A percentile compares a stretch with the other conserved stretches of the same genome.
Evolutionary conservation across 1,284 basidiomycete genomes (phyloP).

Genomic region (Malassezia japonica): DNA sequence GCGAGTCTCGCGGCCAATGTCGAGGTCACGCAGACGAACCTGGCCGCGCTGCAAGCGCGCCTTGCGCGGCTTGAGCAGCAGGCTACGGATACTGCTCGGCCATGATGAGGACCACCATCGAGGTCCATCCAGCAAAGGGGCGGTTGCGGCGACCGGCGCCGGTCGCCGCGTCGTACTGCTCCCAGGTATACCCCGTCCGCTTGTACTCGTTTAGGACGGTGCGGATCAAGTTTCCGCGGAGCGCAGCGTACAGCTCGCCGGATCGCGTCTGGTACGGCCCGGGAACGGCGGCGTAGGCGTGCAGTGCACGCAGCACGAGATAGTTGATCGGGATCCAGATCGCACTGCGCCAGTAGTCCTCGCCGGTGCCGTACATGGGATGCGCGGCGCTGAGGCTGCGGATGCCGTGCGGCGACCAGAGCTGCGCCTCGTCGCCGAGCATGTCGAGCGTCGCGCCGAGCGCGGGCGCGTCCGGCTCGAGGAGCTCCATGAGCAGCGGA

Average conservation of each 20-base stretch:
- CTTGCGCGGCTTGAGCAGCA: constrained; percentile 57
- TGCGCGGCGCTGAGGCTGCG: constrained; percentile 74
- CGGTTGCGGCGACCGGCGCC: constrained; percentile 71
- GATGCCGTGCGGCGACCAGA: constrained; percentile 83
- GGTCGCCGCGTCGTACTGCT: constrained; percentile 76
- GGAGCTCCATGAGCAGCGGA: constrained; percentile 64
- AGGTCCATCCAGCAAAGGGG: constrained; percentile 46
- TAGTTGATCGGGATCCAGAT: constrained; percentile 97
- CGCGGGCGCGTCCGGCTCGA: constrained; percentile 65
- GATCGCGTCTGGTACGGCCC: constrained; percentile 71
- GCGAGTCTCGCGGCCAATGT: constrained; percentile 59
- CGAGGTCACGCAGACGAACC: constrained; percentile 36
- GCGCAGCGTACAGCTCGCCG: constrained; percentile 64
- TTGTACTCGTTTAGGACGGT: constrained; percentile 84
- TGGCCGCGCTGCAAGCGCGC: constrained; percentile 61
- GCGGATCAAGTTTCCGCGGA: constrained; percentile 70
- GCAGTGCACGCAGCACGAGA: constrained; percentile 65
- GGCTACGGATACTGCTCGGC: constrained; percentile 30
- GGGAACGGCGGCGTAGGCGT: constrained; percentile 67
- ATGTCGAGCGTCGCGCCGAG: constrained; percentile 69
- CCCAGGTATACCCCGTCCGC: constrained; percentile 86
- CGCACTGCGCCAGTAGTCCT: constrained; percentile 93
- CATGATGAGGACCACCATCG: constrained; percentile 42
- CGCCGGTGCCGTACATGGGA: constrained; percentile 75
- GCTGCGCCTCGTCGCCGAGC: constrained; percentile 65